Evolutionary conservation across 2,329 filamentous ascomycete species (phyloP), one percentile per base, ranked within the genome.

Genomic region (Dendrostoma leiphaemia): DNA sequence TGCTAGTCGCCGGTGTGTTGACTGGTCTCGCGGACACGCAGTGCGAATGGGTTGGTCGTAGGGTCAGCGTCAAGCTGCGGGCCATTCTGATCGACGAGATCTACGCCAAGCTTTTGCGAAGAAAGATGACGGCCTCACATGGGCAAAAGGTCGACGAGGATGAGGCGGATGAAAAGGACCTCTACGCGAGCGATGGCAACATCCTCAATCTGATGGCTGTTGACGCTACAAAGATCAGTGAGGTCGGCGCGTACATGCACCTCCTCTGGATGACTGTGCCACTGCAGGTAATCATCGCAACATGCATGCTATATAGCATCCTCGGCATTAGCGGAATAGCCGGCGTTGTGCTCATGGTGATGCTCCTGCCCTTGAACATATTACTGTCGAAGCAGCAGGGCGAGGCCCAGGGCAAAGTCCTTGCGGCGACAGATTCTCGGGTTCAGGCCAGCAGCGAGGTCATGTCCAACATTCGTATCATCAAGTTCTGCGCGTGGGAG

Each of bases 161-260:
- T 26, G 64, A 76, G 7, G 70, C 77, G 48, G 59, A 66, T 49
- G 67, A 55, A 2, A 66, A 74, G n/a, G 86, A 91, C 58, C 82
- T 88, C 54, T 90, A 96, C 73, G 92, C 91, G 35, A 97, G 94
- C 58, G 81, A 95, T 48, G 94, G 94, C 59, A 96, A 93, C n/a
- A 97, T 99, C 65, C 97, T 99, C 76, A 99, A 97, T 70, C 78
- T 99, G 62, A 99, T 99, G 94, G 95, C 94, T 10, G 94, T 99
- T 35, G 94, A 99, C 75, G 97, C 93, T 44, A 97, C 97, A 83
- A 99, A 99, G 74, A 90, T 99, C 51, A 89, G 90, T 58, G 94
- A 99, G 67, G 87, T 96, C 56, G 94, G 90, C 32, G 89, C 93
- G 0, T 99, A 99, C 68, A 77, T 99, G 29, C 94, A 99, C 71